These are phyloP conservation scores for Aspergillus cavernicola DNA, from an alignment of 495 filamentous ascomycete genomes.

Conservation along the genomic window DNA sequence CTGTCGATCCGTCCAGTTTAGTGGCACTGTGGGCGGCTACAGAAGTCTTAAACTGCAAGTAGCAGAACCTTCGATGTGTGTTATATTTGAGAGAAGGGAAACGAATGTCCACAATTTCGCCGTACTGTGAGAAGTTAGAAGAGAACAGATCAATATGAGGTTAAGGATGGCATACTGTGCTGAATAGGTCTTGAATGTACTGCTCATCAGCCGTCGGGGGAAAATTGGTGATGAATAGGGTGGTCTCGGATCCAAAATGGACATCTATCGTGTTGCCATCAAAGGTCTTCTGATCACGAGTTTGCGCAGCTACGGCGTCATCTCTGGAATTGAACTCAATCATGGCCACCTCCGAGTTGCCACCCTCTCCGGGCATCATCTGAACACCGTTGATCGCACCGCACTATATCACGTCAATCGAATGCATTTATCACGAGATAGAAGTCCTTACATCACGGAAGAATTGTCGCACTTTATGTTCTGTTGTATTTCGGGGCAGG, in stretches of 20 bases:
- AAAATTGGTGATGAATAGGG: conserved; percentile 88
- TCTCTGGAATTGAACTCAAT: conserved; percentile 82
- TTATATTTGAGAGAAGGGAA: conserved; percentile 90
- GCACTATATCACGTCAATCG: conserved; percentile 44
- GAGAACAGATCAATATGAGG: background rate
- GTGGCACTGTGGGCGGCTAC: conserved; percentile 63
- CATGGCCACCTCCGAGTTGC: conserved; percentile 60
- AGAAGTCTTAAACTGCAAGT: conserved; percentile 74
- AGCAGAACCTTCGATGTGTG: conserved; percentile 86
- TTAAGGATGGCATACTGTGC: conserved; percentile 41
- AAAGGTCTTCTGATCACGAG: conserved; percentile 72
- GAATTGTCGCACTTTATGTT: conserved; percentile 75
- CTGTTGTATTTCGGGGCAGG: conserved; percentile 63
- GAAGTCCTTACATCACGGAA: conserved; percentile 66
- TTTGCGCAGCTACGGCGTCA: conserved; percentile 75
- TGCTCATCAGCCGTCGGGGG: conserved; percentile 78
- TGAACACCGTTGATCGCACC: conserved; percentile 76
- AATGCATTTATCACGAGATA: background rate
- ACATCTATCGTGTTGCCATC: conserved; percentile 68
- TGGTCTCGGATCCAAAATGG: conserved; percentile 66
- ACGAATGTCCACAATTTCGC: conserved; percentile 79
- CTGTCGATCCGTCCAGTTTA: conserved; percentile 60
- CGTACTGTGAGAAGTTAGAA: conserved; percentile 49
- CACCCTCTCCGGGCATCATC: conserved; percentile 53
- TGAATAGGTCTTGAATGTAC: conserved; percentile 74